These are phyloP conservation scores for Aspergillus asperescens DNA, from an alignment of 495 filamentous ascomycete genomes.

Conservation along the genomic window DNA sequence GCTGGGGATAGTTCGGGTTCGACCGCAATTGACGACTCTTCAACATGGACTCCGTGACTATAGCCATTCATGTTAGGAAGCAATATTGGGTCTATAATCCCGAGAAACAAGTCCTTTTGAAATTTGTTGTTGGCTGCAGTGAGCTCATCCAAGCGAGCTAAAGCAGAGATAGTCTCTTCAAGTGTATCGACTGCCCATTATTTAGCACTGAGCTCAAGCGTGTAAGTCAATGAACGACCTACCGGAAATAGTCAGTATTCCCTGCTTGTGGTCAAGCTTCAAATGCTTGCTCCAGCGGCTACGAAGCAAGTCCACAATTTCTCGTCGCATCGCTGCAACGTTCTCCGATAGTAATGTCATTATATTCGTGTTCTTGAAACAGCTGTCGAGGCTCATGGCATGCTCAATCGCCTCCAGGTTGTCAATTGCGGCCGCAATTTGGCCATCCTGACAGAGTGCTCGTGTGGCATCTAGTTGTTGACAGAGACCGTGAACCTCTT, in stretches of 20 bases:
- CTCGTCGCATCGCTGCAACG: conserved; percentile 26
- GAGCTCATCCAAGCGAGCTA: conserved; percentile 34
- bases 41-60: conserved; percentile 27
- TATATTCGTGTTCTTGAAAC: conserved; percentile 38
- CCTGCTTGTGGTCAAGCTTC: conserved; percentile 45
- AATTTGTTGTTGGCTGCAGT: conserved; percentile 29
- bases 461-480: conserved; percentile 41
- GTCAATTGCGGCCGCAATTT: conserved; percentile 52
- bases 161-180: conserved; percentile 31
- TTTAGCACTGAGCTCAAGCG: neutral
- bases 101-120: conserved; percentile 28
- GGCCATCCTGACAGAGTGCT: conserved; percentile 41
- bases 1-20: conserved; percentile 23
- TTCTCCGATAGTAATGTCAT: conserved; percentile 33
- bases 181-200: conserved; percentile 20
- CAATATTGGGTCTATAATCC: conserved; percentile 35
- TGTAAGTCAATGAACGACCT: neutral
- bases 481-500: conserved; percentile 47
- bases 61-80: conserved; percentile 22
- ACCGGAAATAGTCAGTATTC: conserved; percentile 43
- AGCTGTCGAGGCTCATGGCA: conserved; percentile 26
- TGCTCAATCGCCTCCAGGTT: conserved; percentile 52
- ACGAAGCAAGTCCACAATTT: conserved; percentile 31
- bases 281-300: conserved; percentile 49
- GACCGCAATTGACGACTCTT: conserved; percentile 29